Base-by-base conservation (phyloP, 2,329 filamentous ascomycete species). In the Orbilia javanica region DNA sequence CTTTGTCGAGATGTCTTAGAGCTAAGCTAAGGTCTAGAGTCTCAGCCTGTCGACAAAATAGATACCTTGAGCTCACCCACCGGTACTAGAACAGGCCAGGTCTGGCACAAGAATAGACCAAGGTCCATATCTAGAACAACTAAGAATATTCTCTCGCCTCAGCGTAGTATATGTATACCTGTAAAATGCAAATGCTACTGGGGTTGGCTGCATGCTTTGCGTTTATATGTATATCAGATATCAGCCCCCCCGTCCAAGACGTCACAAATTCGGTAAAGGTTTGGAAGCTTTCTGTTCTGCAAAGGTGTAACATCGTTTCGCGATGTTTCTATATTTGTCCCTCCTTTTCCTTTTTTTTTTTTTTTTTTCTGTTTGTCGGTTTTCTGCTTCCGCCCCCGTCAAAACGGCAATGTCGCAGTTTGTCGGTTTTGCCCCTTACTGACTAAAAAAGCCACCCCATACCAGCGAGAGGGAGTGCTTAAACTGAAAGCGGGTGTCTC, bases 241-340 rank as follows among this genome's bases (percentile, higher is more conserved):
- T 44, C 42, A 44, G 42, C 18, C 42, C 13, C 34, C 18, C 42
- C 31, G 3, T 39, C 42, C 42, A 44, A 44, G 42, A 39, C 36
- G 4, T 50, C 46, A 25, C 46, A 27, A 50, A 50, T 50, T 22
- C 46, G 46, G 46, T 10, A 50, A 50, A 50, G 46, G 36, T 39
- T 44, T 44, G 3, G 39, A 44, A 20, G 39, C 36, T 15, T 39
- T 39, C 11, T 39, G 22, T 53, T 10, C 52, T 55, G 48, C 48
- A 52, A 44, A 44, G 48, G 48, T 53, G 50, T 18, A 53, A 53
- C 50, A 20, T 53, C 50, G 52, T 57, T 57, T 36, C 27, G 52
- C 52, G 52, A 57, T 57, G 52, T 57, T 57, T 57, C 52, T 57
- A 57, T 57, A 57, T 57, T 57, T 57, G 52, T 57, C 52, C n/a